Base-by-base conservation (phyloP, 768 basidiomycete genomes). In the Fomitopsis serialis region DNA sequence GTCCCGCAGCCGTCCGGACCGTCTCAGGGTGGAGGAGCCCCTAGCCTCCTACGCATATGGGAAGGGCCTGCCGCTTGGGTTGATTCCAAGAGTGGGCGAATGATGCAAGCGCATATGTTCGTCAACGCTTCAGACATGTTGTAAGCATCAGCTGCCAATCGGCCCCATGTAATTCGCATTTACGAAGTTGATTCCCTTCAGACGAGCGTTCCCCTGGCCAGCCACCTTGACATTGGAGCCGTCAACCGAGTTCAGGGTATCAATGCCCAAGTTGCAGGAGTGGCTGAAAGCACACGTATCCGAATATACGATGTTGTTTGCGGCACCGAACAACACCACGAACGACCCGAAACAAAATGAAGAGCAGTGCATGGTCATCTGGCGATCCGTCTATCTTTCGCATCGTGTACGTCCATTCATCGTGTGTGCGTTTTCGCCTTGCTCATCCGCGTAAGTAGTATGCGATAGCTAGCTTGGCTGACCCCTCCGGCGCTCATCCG, bases 141-240 rank as follows among this genome's bases (percentile, higher is more conserved):
- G 37, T 40, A 40, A 40, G 37, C 15, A 8, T 17, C 29, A 35
- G 8, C 34, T 8, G 8, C 15, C 34, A 8, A 9, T 35, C 34
- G 34, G 15, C 34, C 9, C 8, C 34, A 35, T 8, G 42, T 22
- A 21, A 43, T 43, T 1, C n/a, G 45, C 54, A 15, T 7, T 17
- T 6, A n/a, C 27, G 29, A 29, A 52, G 15, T 34, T 32, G 15
- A 13, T 34, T 3, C n/a, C 17, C 32, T 34, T 7, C 59, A 87
- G 85, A 50, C 78, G 66, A 43, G 56, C 73, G 7, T 72, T 78
- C 2, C 76, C 72, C 0, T 87, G 84, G 85, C 85, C 85, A 1
- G 51, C 57, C 8, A 59, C 61, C 2, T 57, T 86, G 57, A 58
- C 64, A 1, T 64, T 84, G 7, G 67, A 65, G 15, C 68, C 76